Evolutionary conservation across 2,329 filamentous ascomycete genomes (phyloP).

Genomic region (Zopfia rhizophila): DNA sequence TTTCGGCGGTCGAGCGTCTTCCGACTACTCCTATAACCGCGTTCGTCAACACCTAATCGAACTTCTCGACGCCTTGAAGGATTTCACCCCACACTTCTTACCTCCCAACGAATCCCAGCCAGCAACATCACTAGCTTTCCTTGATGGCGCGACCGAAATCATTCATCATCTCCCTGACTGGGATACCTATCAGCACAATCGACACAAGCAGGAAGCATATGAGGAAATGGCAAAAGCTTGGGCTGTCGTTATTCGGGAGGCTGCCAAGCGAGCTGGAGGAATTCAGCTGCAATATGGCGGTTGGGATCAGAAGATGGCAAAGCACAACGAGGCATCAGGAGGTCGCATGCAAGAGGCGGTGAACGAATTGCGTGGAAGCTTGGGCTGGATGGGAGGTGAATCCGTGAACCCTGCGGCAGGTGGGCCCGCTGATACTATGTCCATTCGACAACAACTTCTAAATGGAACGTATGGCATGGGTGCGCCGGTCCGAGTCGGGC

Average conservation of each 20-base stretch:
- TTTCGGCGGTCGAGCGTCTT: conserved; percentile 82
- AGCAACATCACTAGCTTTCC: conserved; percentile 83
- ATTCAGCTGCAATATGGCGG: conserved; percentile 89
- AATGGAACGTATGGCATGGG: conserved; percentile 67
- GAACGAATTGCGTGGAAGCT: conserved; percentile 75
- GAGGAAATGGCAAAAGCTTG: conserved; percentile 95
- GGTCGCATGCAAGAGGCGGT: conserved; percentile 84
- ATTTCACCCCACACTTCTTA: conserved; percentile 95
- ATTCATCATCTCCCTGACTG: conserved; percentile 91
- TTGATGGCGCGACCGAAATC: conserved; percentile 89
- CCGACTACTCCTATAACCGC: conserved; percentile 95
- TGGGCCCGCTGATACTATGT: conserved; percentile 42
- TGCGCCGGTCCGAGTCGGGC: conserved; percentile 65
- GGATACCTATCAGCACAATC: conserved; percentile 86
- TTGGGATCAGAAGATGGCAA: conserved; percentile 88
- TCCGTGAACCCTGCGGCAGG: conserved; percentile 27
- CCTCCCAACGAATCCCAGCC: conserved; percentile 89
- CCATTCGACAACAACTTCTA: conserved; percentile 60
- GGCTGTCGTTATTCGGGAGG: conserved; percentile 90
- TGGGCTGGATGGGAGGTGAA: conserved; percentile 78
- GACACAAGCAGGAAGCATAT: conserved; percentile 95
- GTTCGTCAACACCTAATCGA: conserved; percentile 83
- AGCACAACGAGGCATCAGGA: conserved; percentile 87
- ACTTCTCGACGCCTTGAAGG: conserved; percentile 87
- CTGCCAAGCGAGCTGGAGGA: conserved; percentile 88